Base-by-base conservation (phyloP, 108 stramenopile genomes). In the Mayamaea pseudoterrestris region DNA sequence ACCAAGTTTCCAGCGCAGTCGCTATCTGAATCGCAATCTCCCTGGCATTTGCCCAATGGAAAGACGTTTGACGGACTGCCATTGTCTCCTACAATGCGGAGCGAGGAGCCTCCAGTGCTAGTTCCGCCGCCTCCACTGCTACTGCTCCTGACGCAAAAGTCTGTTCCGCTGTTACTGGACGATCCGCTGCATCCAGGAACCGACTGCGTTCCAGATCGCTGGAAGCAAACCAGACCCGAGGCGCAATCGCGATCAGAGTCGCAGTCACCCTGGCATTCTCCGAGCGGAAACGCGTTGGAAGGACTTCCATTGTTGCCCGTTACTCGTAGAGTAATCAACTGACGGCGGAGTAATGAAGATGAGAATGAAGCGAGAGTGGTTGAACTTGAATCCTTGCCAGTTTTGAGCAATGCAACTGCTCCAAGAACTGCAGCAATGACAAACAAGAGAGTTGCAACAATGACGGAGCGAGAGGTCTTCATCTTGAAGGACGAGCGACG, bases 151-250 rank as follows among this genome's bases (percentile, higher is more conserved):
- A n/a, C n/a, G n/a, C n/a, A n/a, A n/a, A n/a, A n/a, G n/a, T n/a
- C n/a, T n/a, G n/a, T n/a, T n/a, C n/a, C n/a, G n/a, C n/a, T n/a
- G n/a, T n/a, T n/a, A n/a, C n/a, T n/a, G n/a, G n/a, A n/a, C n/a
- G n/a, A n/a, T 14, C 82, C 82, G 17, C 45, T 42, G 44, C 82
- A 84, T 30, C 74, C 74, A 5, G 75, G 82, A 29, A 80, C 73
- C 2, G 29, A 24, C 27, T 74, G 69, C 28, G 14, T 35, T 22
- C 47, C 58, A 16, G 45, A 44, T 14, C 75, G 61, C 20, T 58
- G 48, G 30, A 56, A 50, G 42, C 82, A 84, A 16, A 53, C 46
- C n/a, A 84, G 42, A 1, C 69, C 70, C 12, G 35, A 2, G 5
- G 43, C 60, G 47, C 82, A 84, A 49, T 77, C 75, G 11, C 29